These are phyloP conservation scores for Reutealis trisperma DNA, from an alignment of 345 rosid species.

Conservation along the genomic window DNA sequence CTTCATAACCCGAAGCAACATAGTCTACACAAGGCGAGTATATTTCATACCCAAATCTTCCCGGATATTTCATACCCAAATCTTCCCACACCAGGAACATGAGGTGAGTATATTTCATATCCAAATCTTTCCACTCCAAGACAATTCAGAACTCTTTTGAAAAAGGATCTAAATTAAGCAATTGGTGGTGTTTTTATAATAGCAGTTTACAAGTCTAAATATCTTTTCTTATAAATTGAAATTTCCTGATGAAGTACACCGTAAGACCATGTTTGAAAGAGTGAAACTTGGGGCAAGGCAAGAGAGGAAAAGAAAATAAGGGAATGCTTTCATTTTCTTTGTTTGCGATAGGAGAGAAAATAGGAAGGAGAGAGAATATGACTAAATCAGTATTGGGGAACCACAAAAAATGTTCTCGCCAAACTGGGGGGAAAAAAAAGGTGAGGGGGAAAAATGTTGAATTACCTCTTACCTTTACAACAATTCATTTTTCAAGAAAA, in stretches of 20 bases:
- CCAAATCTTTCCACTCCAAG: too few species aligned
- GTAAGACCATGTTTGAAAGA: neutral
- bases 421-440: neutral
- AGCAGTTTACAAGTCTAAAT: neutral
- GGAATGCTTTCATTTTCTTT: neutral
- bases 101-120: too few species aligned
- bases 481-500: neutral
- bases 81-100: too few species aligned
- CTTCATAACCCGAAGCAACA: neutral
- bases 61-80: too few species aligned
- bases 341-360: neutral
- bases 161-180: neutral
- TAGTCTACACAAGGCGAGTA: neutral
- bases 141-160: neutral
- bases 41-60: neutral
- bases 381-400: neutral
- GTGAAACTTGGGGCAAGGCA: neutral
- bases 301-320: neutral
- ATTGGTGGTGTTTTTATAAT: neutral
- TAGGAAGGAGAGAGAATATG: neutral
- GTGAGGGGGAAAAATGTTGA: neutral
- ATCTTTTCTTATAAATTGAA: neutral
- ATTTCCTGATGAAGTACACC: neutral
- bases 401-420: neutral
- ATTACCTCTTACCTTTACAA: neutral